These are phyloP conservation scores for Solanum hybrid DNA, from an alignment of 305 asterid species.

Conservation along the genomic window DNA sequence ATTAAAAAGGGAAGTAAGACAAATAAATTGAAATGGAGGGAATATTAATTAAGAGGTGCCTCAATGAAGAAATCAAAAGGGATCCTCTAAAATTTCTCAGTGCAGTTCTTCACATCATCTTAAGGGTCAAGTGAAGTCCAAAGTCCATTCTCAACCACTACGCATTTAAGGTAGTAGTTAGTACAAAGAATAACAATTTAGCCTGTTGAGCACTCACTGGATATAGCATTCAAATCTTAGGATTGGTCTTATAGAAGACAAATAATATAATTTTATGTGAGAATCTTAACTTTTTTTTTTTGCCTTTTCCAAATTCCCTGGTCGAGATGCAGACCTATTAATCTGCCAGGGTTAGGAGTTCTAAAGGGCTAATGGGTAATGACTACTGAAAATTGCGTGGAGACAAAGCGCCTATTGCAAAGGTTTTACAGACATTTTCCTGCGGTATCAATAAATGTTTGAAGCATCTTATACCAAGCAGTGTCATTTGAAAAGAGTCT, in stretches of 20 bases:
- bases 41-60: background rate
- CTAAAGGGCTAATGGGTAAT: background rate
- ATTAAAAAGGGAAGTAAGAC: background rate
- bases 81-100: background rate
- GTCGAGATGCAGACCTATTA: background rate
- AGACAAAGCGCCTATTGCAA: background rate
- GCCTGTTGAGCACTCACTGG: background rate
- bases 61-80: background rate
- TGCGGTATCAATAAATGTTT: background rate
- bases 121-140: background rate
- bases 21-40: background rate
- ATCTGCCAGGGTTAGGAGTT: background rate
- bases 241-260: background rate
- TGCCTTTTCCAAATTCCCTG: background rate
- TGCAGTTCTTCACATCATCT: background rate
- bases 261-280: background rate
- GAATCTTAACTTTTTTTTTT: background rate
- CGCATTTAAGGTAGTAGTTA: background rate
- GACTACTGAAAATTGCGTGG: background rate
- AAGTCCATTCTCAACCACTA: background rate
- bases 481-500: background rate
- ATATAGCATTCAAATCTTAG: background rate
- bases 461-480: background rate
- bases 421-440: background rate
- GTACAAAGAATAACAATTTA: background rate